Conservation (phyloP, 768 basidiomycete species). For the Amanita subjunquillea region DNA sequence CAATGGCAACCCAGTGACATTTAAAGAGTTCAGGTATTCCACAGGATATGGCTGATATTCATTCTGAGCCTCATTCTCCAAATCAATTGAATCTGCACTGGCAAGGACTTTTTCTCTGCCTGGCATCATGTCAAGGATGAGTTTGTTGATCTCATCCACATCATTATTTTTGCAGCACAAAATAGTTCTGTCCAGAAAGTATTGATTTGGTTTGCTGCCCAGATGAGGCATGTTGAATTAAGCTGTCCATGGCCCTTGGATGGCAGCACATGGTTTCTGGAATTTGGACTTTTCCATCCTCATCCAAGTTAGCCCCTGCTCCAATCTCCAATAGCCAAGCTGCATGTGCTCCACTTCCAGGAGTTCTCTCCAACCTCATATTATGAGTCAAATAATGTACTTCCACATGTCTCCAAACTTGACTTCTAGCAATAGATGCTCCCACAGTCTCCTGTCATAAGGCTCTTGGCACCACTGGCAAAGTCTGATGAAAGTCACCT, state of each 20-base stretch:
- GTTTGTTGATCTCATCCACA: conserved; percentile 20
- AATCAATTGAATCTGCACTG: conserved; percentile 20
- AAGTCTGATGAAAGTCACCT: conserved; percentile 37
- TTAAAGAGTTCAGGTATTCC: conserved; percentile 30
- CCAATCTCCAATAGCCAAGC: conserved; percentile 22
- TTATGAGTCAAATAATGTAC: conserved; percentile 26
- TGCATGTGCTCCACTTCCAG: conserved; percentile 11
- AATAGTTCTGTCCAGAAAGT: conserved; percentile 23
- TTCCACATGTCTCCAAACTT: conserved; percentile 24
- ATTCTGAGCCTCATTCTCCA: conserved; percentile 10
- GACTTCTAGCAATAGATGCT: conserved; percentile 23
- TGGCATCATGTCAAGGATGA: conserved; percentile 8
- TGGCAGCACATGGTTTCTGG: neutral
- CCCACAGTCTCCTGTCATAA: conserved; percentile 25
- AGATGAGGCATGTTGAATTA: conserved; percentile 15
- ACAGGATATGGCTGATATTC: conserved; percentile 17
- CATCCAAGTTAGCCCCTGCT: conserved; percentile 11
- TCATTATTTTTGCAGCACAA: conserved; percentile 21
- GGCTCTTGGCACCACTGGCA: no score
- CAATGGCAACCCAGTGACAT: no score
- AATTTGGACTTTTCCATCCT: neutral
- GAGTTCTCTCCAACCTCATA: conserved; percentile 26
- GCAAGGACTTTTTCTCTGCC: conserved; percentile 8
- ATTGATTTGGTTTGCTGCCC: conserved; percentile 10
- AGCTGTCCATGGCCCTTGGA: conserved; percentile 16